phyloP scores from a whole-genome alignment of 2,329 filamentous ascomycete genomes.

The Zymoseptoria tritici region DNA sequence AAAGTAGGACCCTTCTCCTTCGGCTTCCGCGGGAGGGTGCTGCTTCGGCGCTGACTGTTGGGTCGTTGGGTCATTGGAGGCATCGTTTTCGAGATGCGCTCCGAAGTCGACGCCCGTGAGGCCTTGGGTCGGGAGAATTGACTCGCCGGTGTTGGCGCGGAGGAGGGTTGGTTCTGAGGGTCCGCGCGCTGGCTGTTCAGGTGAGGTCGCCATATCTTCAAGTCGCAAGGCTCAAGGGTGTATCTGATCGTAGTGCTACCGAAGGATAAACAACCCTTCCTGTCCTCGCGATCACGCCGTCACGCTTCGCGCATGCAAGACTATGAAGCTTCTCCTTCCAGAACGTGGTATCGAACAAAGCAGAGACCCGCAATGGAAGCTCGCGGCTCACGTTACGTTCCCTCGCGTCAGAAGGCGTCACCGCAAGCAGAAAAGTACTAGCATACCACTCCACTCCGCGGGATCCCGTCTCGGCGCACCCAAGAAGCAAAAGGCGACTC shows the following conservation, averaged over 20 bases:
- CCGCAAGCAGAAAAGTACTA: background rate
- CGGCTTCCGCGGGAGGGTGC: background rate
- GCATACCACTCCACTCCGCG: background rate
- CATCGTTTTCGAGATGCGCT: slow-evolving; percentile 5
- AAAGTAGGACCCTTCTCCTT: slow-evolving; percentile 5
- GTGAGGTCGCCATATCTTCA: background rate
- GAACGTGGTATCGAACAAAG: background rate
- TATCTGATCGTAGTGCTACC: background rate
- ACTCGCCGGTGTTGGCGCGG: slow-evolving; percentile 4
- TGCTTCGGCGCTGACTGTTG: background rate
- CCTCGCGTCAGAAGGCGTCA: background rate
- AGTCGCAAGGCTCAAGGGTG: background rate
- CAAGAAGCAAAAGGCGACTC: background rate
- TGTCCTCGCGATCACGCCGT: background rate
- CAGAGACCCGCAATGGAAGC: background rate
- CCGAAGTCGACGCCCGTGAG: slow-evolving; percentile 14
- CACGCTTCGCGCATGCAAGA: background rate
- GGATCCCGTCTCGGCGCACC: background rate
- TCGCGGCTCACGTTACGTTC: background rate
- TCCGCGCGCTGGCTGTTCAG: background rate
- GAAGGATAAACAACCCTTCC: background rate
- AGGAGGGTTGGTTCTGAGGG: slow-evolving; percentile 5
- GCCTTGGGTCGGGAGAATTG: slow-evolving; percentile 12
- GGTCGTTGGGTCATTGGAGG: background rate
- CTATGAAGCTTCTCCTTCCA: background rate